Evolutionary conservation across 345 rosid species (phyloP).

Genomic region (Murraya paniculata): DNA sequence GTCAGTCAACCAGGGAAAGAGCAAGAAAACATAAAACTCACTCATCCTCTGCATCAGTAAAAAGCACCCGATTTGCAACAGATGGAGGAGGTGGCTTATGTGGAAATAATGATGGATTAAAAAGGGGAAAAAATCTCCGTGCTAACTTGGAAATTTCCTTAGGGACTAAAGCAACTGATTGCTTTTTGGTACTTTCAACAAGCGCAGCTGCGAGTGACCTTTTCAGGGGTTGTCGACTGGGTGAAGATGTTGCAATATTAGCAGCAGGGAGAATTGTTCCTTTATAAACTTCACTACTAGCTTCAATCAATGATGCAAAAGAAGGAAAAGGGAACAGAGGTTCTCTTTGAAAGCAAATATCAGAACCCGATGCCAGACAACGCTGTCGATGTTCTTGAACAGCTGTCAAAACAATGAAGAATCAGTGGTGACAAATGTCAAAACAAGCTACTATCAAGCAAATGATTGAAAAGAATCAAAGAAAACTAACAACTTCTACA

Average conservation of each 20-base stretch:
- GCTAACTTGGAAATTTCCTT: conserved; percentile 77
- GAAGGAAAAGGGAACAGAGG: conserved; percentile 64
- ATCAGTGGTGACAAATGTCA: conserved; percentile 14
- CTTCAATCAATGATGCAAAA: conserved; percentile 30
- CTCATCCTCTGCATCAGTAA: conserved; percentile 97
- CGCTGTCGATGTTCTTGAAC: conserved; percentile 53
- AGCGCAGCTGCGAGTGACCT: conserved; percentile 83
- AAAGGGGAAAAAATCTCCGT: conserved; percentile 52
- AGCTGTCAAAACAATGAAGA: conserved; percentile 46
- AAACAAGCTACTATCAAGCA: conserved; percentile 14
- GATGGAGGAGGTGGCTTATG: conserved; percentile 83
- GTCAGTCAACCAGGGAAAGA: conserved; percentile 5
- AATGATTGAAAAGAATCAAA: conserved; percentile 10
- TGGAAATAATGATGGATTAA: conserved; percentile 74
- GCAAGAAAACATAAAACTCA: conserved; percentile 38
- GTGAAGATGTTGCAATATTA: conserved; percentile 29
- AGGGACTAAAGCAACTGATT: conserved; percentile 82
- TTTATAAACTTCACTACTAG: conserved; percentile 36
- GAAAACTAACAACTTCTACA: not conserved
- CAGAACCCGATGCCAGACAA: conserved; percentile 51
- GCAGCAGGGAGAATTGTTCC: conserved; percentile 26
- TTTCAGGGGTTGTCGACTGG: conserved; percentile 53
- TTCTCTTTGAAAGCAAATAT: conserved; percentile 51
- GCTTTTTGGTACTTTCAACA: conserved; percentile 77
- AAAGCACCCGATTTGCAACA: conserved; percentile 76